Conservation (phyloP, 495 filamentous ascomycete genomes). For the Friedmanniomyces simplex region DNA sequence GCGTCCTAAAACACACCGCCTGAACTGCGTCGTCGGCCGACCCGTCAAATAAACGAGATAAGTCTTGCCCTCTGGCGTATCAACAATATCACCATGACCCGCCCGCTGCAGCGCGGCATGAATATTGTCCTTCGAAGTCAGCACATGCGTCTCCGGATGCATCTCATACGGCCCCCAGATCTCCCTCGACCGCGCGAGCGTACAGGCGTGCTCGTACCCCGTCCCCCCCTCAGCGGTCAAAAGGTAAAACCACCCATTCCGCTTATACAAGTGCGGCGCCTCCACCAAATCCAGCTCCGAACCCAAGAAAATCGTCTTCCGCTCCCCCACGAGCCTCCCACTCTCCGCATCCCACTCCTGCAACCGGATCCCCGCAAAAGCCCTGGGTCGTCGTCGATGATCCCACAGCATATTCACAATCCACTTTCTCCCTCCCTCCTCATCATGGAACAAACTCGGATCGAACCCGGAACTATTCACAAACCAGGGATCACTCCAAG, state of each 20-base stretch:
- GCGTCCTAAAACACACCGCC: conserved; percentile 45
- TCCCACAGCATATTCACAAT: not conserved
- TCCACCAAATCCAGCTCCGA: conserved; percentile 47
- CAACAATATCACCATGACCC: conserved; percentile 50
- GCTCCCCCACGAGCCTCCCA: conserved; percentile 30
- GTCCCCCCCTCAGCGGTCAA: conserved; percentile 55
- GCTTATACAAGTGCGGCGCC: conserved; percentile 51
- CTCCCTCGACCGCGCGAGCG: conserved; percentile 42
- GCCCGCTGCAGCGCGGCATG: conserved; percentile 40
- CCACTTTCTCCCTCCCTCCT: not conserved
- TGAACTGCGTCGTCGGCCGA: conserved; percentile 42
- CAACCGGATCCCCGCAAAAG: conserved; percentile 1
- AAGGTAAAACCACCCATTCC: conserved; percentile 48
- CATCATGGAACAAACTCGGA: conserved; percentile 2
- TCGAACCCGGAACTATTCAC: conserved; percentile 2
- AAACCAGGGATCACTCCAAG: conserved; percentile 2
- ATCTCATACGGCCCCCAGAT: conserved; percentile 49
- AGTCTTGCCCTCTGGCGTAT: conserved; percentile 45
- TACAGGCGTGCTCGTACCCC: conserved; percentile 44
- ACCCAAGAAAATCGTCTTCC: conserved; percentile 43
- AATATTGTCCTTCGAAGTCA: conserved; percentile 2
- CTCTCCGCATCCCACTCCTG: conserved; percentile 27
- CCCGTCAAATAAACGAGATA: conserved; percentile 46
- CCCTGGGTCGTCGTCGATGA: not conserved
- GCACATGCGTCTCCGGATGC: conserved; percentile 2